Percentiles rank a stretch among this genome's conserved stretches.
Evolutionary conservation across 306 rosid genomes (phyloP).

Genomic region (Rosa rugosa): DNA sequence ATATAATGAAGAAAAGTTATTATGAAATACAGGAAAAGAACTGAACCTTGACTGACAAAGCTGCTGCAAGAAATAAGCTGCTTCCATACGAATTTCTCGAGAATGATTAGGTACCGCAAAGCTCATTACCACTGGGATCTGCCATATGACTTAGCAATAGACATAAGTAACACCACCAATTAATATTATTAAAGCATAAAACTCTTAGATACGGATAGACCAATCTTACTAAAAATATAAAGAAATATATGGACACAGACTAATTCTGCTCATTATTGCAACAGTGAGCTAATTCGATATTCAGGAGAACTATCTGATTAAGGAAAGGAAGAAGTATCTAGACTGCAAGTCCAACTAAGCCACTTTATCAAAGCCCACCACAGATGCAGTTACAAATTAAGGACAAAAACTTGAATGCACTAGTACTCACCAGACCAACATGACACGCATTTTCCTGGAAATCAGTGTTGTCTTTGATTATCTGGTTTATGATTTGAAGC

Average conservation of each 20-base stretch:
- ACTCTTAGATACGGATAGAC: not conserved
- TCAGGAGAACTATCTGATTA: constrained; percentile 1
- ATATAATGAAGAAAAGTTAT: not conserved
- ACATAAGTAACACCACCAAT: constrained; percentile 19
- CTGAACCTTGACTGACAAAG: constrained; percentile 96
- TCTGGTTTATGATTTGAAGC: constrained; percentile 93
- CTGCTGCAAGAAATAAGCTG: constrained; percentile 89
- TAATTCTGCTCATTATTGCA: not conserved
- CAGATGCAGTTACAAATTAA: constrained; percentile 12
- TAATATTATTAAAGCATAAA: not conserved
- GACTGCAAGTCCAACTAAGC: constrained; percentile 6
- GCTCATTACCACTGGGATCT: constrained; percentile 91
- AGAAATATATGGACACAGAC: not conserved
- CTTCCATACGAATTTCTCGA: constrained; percentile 98
- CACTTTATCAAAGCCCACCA: constrained; percentile 7
- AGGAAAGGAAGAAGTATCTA: not conserved
- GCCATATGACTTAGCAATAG: constrained; percentile 36
- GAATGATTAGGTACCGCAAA: constrained; percentile 92
- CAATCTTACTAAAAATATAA: not conserved
- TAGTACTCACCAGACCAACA: constrained; percentile 86
- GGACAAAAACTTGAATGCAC: constrained; percentile 25
- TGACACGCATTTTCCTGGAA: constrained; percentile 97
- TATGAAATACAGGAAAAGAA: constrained; percentile 12
- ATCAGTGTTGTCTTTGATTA: constrained; percentile 80
- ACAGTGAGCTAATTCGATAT: constrained; percentile 6